A percentile compares a stretch with the other conserved stretches of the same genome.
Evolutionary conservation across 176 grass and related monocot genomes (phyloP).

Genomic region (Bolboschoenus planiculmis): DNA sequence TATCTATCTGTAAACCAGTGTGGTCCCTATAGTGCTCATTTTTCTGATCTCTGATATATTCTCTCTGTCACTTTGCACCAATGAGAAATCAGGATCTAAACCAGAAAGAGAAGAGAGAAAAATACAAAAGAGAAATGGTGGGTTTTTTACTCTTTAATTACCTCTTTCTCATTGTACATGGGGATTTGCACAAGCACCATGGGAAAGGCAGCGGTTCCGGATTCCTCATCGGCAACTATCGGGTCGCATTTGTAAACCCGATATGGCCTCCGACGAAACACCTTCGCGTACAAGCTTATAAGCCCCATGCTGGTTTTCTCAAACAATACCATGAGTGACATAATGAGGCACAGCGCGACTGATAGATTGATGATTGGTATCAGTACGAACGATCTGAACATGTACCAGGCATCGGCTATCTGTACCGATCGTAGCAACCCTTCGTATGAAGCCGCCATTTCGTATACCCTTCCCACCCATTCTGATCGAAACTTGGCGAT

Average conservation of each 20-base stretch:
- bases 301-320: constrained; percentile 37
- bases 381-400: constrained; percentile 8
- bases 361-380: constrained; percentile 15
- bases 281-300: constrained; percentile 31
- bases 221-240: constrained; percentile 27
- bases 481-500: neutral
- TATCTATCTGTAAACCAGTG: constrained; percentile 1
- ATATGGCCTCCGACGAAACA: constrained; percentile 26
- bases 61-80: neutral
- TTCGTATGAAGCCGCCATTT: neutral
- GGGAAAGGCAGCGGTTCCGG: constrained; percentile 22
- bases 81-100: neutral
- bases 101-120: neutral
- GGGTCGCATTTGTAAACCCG: constrained; percentile 43
- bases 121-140: neutral
- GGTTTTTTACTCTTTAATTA: neutral
- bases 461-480: neutral
- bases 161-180: constrained; percentile 56
- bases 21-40: neutral
- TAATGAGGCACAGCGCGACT: constrained; percentile 17
- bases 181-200: constrained; percentile 53
- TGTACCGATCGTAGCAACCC: neutral
- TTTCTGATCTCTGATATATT: neutral
- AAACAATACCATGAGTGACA: constrained; percentile 33
- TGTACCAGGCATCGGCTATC: constrained; percentile 4